Percentiles rank a stretch among this genome's conserved stretches.
Conservation (phyloP, 2,329 filamentous ascomycete genomes). For the Harringtonia aguacate region DNA sequence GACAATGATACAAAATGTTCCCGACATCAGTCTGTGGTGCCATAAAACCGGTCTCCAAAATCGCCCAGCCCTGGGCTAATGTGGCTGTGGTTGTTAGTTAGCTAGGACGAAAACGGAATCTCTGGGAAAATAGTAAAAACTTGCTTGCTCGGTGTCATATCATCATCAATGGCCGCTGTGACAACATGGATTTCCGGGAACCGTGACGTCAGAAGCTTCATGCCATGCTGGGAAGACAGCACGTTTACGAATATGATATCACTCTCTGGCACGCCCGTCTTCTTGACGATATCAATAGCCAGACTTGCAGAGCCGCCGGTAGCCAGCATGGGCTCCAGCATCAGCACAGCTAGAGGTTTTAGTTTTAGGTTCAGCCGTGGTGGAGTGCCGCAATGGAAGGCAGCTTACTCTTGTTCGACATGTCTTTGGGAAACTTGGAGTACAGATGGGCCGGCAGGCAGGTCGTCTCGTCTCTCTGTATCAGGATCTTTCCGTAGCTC, state of each 20-base stretch:
- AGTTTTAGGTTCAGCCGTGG: neutral
- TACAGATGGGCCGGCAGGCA: slow-evolving; percentile 1
- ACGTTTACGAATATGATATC: slow-evolving; percentile 3
- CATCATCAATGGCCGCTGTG: slow-evolving; percentile 1
- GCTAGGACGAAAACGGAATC: neutral
- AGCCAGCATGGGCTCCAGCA: slow-evolving; percentile 4
- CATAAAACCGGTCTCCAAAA: slow-evolving; percentile 3
- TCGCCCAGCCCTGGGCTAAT: slow-evolving; percentile 2
- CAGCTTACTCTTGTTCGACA: neutral
- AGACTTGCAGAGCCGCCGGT: slow-evolving; percentile 1
- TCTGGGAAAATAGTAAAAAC: neutral
- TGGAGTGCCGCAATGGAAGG: neutral
- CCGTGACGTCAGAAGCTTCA: neutral
- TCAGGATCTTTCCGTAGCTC: slow-evolving; percentile 3
- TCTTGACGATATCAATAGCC: slow-evolving; percentile 1
- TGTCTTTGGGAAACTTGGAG: slow-evolving; percentile 1
- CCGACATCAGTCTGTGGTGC: too few species aligned
- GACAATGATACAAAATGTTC: too few species aligned
- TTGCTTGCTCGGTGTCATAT: slow-evolving; percentile 1
- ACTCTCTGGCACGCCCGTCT: neutral
- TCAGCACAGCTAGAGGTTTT: neutral
- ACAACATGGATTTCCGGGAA: neutral
- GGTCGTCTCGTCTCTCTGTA: slow-evolving; percentile 3
- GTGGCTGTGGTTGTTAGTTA: neutral
- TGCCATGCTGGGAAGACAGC: slow-evolving; percentile 1